Evolutionary conservation across 495 filamentous ascomycete genomes (phyloP), one percentile per base, ranked within the genome.

Genomic region (Hypomontagnella submonticulosa): DNA sequence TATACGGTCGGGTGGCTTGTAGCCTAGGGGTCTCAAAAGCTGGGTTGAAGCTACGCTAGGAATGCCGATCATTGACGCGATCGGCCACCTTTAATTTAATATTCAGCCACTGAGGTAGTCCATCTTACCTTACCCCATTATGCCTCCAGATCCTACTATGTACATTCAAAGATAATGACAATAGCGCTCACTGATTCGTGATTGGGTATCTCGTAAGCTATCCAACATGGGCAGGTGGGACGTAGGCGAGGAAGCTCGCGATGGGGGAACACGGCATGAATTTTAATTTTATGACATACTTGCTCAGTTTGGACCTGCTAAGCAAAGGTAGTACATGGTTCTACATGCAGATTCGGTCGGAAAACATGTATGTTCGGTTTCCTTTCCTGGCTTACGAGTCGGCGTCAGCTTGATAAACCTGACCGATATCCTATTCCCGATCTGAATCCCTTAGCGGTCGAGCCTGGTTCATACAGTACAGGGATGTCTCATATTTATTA

Each of bases 401-500:
- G n/a, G n/a, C n/a, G n/a, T n/a, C n/a, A n/a, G 40, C 15, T 43
- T 15, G 40, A 43, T 15, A 43, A 27, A 27, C 23, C 23, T 27
- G 23, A 27, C 23, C 23, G 23, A 27, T 27, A 27, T 27, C 23
- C 3, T 41, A 41, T 30, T 41, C 19, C 27, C 20, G 37, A 54
- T 23, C 34, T 15, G 38, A 53, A 43, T 16, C 27, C 2, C 27
- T 51, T 27, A 27, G 9, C 19, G 4, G 36, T 33, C 38, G 3
- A 27, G 23, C 6, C 23, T 27, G 23, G 23, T 27, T 27, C 44
- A 46, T 15, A 34, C 18, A 7, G 34, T 40, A 47, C 42, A 55
- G 52, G 60, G 52, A 47, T 63, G 60, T 41, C 15, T 59, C 19
- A 43, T 56, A 66, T 52, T n/a, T 66, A 66, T 61, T 55, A 56